Evolutionary conservation across 2,329 filamentous ascomycete species (phyloP).

Genomic region (Parastagonospora avenae): DNA sequence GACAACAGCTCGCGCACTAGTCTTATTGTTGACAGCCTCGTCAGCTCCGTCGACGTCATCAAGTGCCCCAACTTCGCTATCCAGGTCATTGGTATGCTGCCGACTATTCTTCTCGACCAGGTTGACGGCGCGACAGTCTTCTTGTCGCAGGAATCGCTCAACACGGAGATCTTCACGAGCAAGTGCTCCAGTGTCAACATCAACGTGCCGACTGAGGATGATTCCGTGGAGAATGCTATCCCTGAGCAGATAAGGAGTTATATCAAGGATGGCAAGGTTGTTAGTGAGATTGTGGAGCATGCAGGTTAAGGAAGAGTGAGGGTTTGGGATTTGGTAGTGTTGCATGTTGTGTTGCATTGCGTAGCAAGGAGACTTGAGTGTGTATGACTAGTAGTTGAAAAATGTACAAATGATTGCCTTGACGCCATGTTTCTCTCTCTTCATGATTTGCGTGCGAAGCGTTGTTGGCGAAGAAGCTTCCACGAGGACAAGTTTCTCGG

Average conservation of each 20-base stretch:
- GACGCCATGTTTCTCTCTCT: neutral
- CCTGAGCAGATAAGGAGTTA: conserved; percentile 89
- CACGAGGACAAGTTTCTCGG: too few relatives aligned
- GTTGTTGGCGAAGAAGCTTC: too few relatives aligned
- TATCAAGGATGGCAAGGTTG: conserved; percentile 75
- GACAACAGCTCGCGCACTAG: conserved; percentile 88
- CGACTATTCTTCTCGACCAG: conserved; percentile 89
- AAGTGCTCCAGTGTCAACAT: conserved; percentile 89
- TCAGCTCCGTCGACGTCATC: conserved; percentile 92
- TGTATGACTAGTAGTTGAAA: neutral
- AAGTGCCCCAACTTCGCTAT: conserved; percentile 93
- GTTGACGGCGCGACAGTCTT: conserved; percentile 90
- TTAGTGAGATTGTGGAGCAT: conserved; percentile 96
- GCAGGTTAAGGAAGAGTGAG: conserved; percentile 62
- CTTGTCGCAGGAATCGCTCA: conserved; percentile 76
- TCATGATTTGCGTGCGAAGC: too few relatives aligned
- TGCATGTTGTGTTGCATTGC: neutral
- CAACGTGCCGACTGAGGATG: conserved; percentile 74
- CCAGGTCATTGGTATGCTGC: conserved; percentile 85
- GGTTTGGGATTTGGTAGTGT: neutral
- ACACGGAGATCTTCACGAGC: conserved; percentile 84
- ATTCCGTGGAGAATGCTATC: conserved; percentile 85
- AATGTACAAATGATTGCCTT: conserved; percentile 1
- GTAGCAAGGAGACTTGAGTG: neutral
- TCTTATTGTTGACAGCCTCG: conserved; percentile 84